Percentiles rank a stretch among this genome's conserved stretches.
These are phyloP conservation scores for Vairimorpha apis DNA, from an alignment of 371 early-diverging fungal species.

Conservation along the genomic window DNA sequence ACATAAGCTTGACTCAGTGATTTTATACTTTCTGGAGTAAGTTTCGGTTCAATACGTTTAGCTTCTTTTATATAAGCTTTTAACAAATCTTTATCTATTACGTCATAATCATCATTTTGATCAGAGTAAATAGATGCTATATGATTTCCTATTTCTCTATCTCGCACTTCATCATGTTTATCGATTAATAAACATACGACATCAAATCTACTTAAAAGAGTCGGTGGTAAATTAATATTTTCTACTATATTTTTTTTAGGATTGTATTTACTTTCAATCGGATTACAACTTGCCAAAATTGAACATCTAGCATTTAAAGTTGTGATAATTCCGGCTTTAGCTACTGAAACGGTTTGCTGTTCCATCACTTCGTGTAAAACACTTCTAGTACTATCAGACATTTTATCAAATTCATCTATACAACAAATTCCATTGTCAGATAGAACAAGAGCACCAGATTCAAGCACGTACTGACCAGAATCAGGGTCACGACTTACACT, in stretches of 20 bases:
- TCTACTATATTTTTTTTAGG: conserved; percentile 62
- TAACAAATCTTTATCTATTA: conserved; percentile 43
- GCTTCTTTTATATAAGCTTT: conserved; percentile 67
- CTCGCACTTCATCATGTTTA: conserved; percentile 56
- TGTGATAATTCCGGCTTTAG: conserved; percentile 65
- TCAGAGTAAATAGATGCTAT: conserved; percentile 54
- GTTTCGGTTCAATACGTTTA: conserved; percentile 70
- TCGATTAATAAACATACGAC: conserved; percentile 62
- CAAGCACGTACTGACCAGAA: conserved; percentile 81
- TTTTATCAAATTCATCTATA: conserved; percentile 62
- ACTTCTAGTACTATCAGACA: conserved; percentile 65
- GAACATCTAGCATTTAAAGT: conserved; percentile 64
- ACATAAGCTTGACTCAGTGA: conserved; percentile 75
- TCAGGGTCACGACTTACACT: conserved; percentile 93
- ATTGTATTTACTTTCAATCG: conserved; percentile 63
- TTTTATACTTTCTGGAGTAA: conserved; percentile 68
- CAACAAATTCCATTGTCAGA: conserved; percentile 63
- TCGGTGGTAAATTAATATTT: conserved; percentile 63
- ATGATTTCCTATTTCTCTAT: conserved; percentile 59
- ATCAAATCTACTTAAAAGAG: conserved; percentile 64
- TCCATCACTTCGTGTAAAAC: conserved; percentile 65
- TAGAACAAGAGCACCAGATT: conserved; percentile 63
- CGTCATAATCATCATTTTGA: conserved; percentile 7
- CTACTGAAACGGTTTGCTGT: conserved; percentile 63
- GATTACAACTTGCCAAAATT: conserved; percentile 64